These are phyloP conservation scores for Zopfochytrium polystomum DNA, from an alignment of 371 early-diverging fungal species.

Conservation along the genomic window DNA sequence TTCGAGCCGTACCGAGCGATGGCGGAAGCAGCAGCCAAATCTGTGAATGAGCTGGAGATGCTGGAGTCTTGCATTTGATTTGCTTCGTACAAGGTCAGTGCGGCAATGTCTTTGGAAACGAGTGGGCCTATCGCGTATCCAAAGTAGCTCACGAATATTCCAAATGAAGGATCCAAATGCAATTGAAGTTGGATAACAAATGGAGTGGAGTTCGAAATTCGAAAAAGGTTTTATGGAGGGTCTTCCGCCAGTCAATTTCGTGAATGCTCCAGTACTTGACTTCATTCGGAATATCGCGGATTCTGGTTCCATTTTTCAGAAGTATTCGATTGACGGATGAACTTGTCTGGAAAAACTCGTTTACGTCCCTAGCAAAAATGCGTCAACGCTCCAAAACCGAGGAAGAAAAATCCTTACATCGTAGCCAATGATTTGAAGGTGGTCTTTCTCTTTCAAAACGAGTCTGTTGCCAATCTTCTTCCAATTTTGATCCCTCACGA, in stretches of 20 bases:
- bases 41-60: neutral
- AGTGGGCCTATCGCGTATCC: conserved; percentile 14
- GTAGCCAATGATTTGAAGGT: conserved; percentile 76
- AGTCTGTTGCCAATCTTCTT: conserved; percentile 32
- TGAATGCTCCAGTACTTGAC: conserved; percentile 65
- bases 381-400: neutral
- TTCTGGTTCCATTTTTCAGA: conserved; percentile 50
- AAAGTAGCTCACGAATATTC: conserved; percentile 60
- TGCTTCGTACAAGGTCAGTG: too few species aligned
- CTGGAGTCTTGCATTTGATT: neutral
- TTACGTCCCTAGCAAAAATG: conserved; percentile 57
- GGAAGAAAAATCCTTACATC: conserved; percentile 28
- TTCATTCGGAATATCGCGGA: conserved; percentile 60
- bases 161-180: conserved; percentile 71
- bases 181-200: conserved; percentile 22
- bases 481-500: conserved; percentile 75
- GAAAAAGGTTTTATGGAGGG: conserved; percentile 80
- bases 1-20: neutral
- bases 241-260: conserved; percentile 67
- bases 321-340: conserved; percentile 62
- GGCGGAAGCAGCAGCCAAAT: neutral
- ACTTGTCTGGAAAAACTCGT: conserved; percentile 82
- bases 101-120: neutral
- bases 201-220: conserved; percentile 85
- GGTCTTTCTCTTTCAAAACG: conserved; percentile 68